These are phyloP conservation scores for Rhodamnia rubescens DNA, from an alignment of 345 rosid species.

Conservation along the genomic window DNA sequence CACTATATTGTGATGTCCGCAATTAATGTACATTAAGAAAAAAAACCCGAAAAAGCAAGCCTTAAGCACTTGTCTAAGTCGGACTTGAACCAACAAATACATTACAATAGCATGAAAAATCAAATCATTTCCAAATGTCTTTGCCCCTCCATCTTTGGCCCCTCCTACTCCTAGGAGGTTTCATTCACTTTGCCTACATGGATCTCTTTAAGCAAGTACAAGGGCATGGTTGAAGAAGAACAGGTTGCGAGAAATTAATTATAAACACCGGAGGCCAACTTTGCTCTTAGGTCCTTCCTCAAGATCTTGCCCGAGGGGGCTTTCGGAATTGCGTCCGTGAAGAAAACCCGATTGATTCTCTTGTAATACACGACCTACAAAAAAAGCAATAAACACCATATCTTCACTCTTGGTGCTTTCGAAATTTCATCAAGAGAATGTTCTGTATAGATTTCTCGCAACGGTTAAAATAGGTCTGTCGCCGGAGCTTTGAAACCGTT, in stretches of 20 bases:
- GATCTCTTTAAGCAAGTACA: neutral
- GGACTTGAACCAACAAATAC: neutral
- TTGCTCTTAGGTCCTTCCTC: slow-evolving; percentile 65
- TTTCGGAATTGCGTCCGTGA: slow-evolving; percentile 61
- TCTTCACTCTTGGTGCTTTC: neutral
- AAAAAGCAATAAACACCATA: neutral
- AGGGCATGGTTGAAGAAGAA: neutral
- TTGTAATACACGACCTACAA: slow-evolving; percentile 77
- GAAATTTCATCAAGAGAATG: neutral
- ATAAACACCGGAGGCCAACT: slow-evolving; percentile 22
- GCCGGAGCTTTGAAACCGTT: neutral
- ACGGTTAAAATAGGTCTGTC: neutral
- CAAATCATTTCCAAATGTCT: neutral
- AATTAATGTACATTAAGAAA: neutral
- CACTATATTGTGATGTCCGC: neutral
- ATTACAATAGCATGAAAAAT: neutral
- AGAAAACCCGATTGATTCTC: slow-evolving; percentile 56
- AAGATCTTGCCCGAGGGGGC: slow-evolving; percentile 80
- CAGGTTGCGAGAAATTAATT: neutral
- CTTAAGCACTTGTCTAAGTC: neutral
- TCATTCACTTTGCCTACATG: neutral
- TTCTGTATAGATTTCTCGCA: neutral
- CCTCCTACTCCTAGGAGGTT: neutral
- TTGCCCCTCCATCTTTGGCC: neutral
- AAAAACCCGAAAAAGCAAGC: neutral